Base-by-base conservation (phyloP, 441 rosid genomes). In the Erodium trifolium region DNA sequence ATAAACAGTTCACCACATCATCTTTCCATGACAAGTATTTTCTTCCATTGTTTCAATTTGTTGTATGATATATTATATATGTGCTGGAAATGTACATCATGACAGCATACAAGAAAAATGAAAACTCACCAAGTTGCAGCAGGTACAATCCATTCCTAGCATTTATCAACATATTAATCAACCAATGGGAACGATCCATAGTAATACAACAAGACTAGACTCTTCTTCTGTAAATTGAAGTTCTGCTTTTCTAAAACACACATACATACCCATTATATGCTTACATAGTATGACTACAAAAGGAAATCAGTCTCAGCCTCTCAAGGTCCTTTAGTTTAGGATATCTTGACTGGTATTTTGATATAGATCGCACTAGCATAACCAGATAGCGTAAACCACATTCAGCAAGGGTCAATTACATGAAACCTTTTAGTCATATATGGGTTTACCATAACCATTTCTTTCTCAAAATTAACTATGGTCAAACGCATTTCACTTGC, bases 21-120 rank as follows among this genome's bases (percentile, higher is more conserved):
- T 64, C 67, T 35, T 64, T 64, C 18, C 67, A 64, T 64, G 67
- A 35, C 41, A 34, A 64, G 67, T 16, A 31, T 60, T 35, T 31
- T 64, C 67, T 31, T 64, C 31, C 41, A 64, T 35, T 11, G 43
- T 31, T 64, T 64, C 18, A 64, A 64, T 23, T 23, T 60, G 27
- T 60, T 19, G 8, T 10, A 23, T 37, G 65, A 31, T 60, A 60
- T 60, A 60, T 60, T 60, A 11, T 23, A 60, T 60, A 19, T 60
- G 13, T 18, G 65, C 31, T 9, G 27, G 8, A 19, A 60, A 18
- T 23, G n/a, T 60, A 60, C 6, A 23, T 1, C 65, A 60, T 60
- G 10, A 60, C 6, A 23, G 0, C 65, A 60, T 60, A 10, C 31
- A 8, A 19, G 13, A 19, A 19, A 60, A 60, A 60, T 60, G 35